Percentiles rank a stretch among this genome's conserved stretches.
phyloP scores from a whole-genome alignment of 2,329 filamentous ascomycete genomes.

The Byssochlamys sp. region DNA sequence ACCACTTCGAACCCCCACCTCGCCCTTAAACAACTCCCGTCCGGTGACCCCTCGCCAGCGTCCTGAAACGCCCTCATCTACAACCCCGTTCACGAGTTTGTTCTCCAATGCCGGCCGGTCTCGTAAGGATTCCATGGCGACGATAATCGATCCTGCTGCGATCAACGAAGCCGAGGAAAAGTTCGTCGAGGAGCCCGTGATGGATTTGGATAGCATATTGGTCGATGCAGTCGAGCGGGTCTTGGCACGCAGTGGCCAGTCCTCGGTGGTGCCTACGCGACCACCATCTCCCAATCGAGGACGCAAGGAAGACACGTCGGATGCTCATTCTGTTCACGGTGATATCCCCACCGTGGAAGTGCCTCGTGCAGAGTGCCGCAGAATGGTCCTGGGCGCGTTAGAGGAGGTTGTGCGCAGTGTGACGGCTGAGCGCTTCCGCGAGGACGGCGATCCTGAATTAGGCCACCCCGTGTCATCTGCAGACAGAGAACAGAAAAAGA shows the following conservation, averaged over 20 bases:
- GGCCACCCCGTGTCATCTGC: constrained; percentile 13
- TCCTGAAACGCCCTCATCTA: constrained; percentile 13
- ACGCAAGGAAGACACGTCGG: constrained; percentile 21
- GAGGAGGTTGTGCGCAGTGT: constrained; percentile 49
- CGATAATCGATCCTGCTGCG: constrained; percentile 12
- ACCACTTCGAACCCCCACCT: constrained; percentile 11
- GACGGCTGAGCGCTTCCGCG: constrained; percentile 38
- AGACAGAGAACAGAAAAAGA: constrained; percentile 25
- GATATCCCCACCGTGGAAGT: constrained; percentile 33
- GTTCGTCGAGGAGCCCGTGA: constrained; percentile 46
- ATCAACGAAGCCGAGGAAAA: constrained; percentile 37
- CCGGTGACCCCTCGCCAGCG: not conserved
- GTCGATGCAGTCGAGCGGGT: constrained; percentile 50
- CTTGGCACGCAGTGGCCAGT: constrained; percentile 36
- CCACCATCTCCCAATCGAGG: constrained; percentile 31
- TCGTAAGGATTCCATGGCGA: constrained; percentile 14
- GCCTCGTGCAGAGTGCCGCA: constrained; percentile 44
- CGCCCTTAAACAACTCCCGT: constrained; percentile 13
- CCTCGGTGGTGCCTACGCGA: constrained; percentile 32
- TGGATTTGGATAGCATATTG: constrained; percentile 50
- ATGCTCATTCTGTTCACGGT: constrained; percentile 15
- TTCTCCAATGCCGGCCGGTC: constrained; percentile 15
- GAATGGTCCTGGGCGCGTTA: constrained; percentile 47
- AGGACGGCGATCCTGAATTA: constrained; percentile 26
- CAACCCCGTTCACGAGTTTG: constrained; percentile 19